These are phyloP conservation scores for Tricholoma bakamatsutake DNA, from an alignment of 768 basidiomycete species.

Conservation along the genomic window DNA sequence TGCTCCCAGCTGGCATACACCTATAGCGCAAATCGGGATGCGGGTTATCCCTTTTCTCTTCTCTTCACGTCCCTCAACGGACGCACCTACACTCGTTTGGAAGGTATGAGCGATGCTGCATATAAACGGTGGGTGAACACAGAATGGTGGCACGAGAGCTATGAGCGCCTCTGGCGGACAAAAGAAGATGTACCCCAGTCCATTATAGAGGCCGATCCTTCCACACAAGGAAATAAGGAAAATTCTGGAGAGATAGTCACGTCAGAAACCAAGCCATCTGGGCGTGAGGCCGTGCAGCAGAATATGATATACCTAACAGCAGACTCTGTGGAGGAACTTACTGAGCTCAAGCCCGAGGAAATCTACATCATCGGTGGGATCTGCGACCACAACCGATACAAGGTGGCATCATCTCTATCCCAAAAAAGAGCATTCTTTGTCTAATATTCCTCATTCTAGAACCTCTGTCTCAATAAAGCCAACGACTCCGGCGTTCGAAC, in stretches of 20 bases:
- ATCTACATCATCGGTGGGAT: conserved; percentile 96
- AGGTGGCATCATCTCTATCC: conserved; percentile 37
- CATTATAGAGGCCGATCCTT: background rate
- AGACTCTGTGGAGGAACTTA: conserved; percentile 82
- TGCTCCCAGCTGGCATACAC: conserved; percentile 88
- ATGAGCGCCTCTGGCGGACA: conserved; percentile 59
- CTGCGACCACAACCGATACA: conserved; percentile 94
- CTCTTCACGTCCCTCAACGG: conserved; percentile 81
- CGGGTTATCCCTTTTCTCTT: conserved; percentile 65
- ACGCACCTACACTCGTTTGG: conserved; percentile 57
- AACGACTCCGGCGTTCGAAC: conserved; percentile 66
- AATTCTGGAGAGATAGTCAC: background rate
- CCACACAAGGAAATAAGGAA: background rate
- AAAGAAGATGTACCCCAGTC: background rate
- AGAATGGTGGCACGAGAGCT: conserved; percentile 79
- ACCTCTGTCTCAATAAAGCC: conserved; percentile 87
- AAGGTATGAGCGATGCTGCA: conserved; percentile 56
- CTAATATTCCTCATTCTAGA: conserved; percentile 37
- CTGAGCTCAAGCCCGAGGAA: conserved; percentile 76
- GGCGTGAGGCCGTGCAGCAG: conserved; percentile 27
- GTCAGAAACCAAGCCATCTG: background rate
- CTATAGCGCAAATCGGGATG: conserved; percentile 80
- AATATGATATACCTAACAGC: conserved; percentile 90
- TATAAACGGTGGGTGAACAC: conserved; percentile 79
- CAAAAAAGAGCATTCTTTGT: background rate